Base-by-base conservation (phyloP, 768 basidiomycete genomes). In the Agaricus bisporus region DNA sequence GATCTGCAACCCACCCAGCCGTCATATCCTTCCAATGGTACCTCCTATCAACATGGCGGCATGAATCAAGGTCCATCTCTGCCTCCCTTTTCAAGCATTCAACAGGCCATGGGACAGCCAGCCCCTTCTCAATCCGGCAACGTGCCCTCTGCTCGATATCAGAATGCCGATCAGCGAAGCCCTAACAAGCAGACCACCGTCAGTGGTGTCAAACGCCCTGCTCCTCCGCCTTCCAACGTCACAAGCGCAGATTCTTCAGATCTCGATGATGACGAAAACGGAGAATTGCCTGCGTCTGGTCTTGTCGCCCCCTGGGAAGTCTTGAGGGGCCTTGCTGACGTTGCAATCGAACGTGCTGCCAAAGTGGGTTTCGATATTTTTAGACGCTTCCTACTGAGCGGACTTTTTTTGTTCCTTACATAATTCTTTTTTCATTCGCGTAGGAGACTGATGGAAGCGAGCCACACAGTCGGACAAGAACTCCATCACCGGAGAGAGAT, bases 251-350 rank as follows among this genome's bases (percentile, higher is more conserved):
- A 91, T 66, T 90, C 90, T 1, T 88, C 89, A 36, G 91, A 91
- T 62, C 66, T 81, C n/a, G 91, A 92, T 47, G 89, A 90, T 45
- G 88, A 91, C 42, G 88, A 88, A 41, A 80, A 80, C 54, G 85
- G 86, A 15, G 91, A 87, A 64, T 69, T 93, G 12, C 91, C 91
- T 0, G 86, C 86, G 36, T 80, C 79, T 38, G 89, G 91, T 45
- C 78, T 93, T 44, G 83, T 91, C 50, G 91, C 90, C 8, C 91
- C 91, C 47, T 88, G 88, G 84, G 88, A 91, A 69, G 90, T 91
- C 39, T 73, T 91, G 48, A 75, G 88, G 58, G 86, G 87, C 44
- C 68, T 91, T 55, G 89, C 88, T 36, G 87, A 89, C 70, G 88
- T 89, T 28, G 88, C 89, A 35, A 84, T 82, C 54, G 82, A 89